Base-by-base conservation (phyloP, 2,329 filamentous ascomycete genomes). In the Pestalotiopsis sp. region DNA sequence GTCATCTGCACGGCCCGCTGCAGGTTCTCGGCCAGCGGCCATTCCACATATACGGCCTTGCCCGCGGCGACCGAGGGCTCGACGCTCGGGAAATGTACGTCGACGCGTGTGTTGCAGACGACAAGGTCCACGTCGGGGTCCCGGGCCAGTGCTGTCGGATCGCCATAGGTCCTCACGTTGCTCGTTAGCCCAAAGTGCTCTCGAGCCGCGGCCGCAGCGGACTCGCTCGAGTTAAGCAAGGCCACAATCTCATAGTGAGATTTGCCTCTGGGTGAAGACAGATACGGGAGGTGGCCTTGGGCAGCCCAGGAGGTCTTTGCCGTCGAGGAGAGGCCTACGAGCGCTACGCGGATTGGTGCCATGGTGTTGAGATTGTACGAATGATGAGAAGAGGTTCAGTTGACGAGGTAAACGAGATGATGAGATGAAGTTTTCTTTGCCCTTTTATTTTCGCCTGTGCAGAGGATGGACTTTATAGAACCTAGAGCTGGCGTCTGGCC, bases 211-310 rank as follows among this genome's bases (percentile, higher is more conserved):
- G 78, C 73, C 0, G 86, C 85, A 0, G 85, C 81, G 1, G 80
- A 77, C 0, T 82, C 74, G 60, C 80, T 83, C 23, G 83, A 85
- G 78, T 89, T 88, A 69, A 83, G 81, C 0, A 90, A 78, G 0
- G 86, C 87, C 1, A 85, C 82, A 60, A 89, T 85, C 31, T 81
- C 68, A 70, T 83, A 88, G 13, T 82, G 78, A 2, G 79, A 71
- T 17, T 79, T 80, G 7, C 83, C 82, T 3, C 75, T 78, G 0
- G 82, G 76, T 0, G 86, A 86, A 38, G 83, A 76, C 2, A 91
- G 84, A 74, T 90, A 90, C 0, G 90, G 87, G 0, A 91, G 82
- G 73, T 91, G 89, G 2, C 85, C 87, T 31, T 74, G 72, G 39
- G 79, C 81, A 2, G 87, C 88, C 88, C 88, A 91, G 0, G 83